Evolutionary conservation across 108 stramenopile species (phyloP), one percentile per base, ranked within the genome.

Genomic region (Cyclotella kingstonii): DNA sequence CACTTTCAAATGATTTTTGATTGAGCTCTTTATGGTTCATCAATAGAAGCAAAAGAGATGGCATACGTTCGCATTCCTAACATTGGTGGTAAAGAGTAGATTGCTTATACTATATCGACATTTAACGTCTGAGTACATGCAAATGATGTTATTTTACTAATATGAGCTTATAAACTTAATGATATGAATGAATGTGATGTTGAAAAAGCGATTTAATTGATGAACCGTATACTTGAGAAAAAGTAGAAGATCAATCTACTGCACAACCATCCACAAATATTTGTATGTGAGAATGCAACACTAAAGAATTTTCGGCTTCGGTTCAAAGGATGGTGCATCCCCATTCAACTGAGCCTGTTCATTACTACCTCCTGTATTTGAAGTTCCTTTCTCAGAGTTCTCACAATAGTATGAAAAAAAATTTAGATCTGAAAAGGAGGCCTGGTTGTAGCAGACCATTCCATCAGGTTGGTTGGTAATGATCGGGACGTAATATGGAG

Each of bases 261-360:
- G 17, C 6, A 44, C 14, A 18, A 14, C 43, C 6, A 14, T 4
- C 43, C 19, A 44, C 10, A 44, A n/a, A 14, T 44, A 14, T 44
- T 11, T 4, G 43, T 14, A 44, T n/a, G 19, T 18, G n/a, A 14
- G n/a, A 44, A 5, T 26, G 5, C 52, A 6, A 17, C 21, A 46
- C 59, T 46, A 4, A 3, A 34, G 5, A 46, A 46, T 31, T 48
- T 49, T 62, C 23, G 38, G 6, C 11, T 1, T 56, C 21, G 65
- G 65, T 44, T 48, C 36, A 56, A 66, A 66, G 22, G 65, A 28
- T 17, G 65, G 65, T 22, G 65, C 65, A 56, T 66, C 54, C 11
- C 47, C 43, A 48, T 57, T 66, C 54, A 66, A 49, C 45, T 26
- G 33, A 28, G 15, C 35, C 48, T 47, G 48, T 15, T 17, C 21